Evolutionary conservation across 2,329 filamentous ascomycete species (phyloP).

Genomic region (Colletotrichum sp.): DNA sequence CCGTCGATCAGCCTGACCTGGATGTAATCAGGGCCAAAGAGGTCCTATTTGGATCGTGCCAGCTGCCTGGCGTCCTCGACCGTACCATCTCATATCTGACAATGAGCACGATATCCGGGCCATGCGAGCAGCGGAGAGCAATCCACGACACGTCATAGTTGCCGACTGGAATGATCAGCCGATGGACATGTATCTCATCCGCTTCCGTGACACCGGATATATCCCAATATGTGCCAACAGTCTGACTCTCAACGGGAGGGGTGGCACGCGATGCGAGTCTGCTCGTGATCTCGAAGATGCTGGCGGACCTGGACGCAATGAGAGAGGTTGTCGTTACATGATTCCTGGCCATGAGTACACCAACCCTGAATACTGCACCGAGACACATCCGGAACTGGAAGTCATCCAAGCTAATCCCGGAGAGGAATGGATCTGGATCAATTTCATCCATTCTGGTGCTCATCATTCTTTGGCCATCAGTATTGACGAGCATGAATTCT

Average conservation of each 20-base stretch:
- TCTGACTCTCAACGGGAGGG: not conserved
- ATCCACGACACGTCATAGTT: not conserved
- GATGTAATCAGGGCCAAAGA: not conserved
- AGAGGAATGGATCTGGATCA: slow-evolving; percentile 3
- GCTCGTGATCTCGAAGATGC: not conserved
- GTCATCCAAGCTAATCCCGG: not conserved
- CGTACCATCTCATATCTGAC: not conserved
- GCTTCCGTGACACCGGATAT: slow-evolving; percentile 6
- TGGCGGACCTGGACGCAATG: not conserved
- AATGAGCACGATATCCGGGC: not conserved
- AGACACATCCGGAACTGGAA: not conserved
- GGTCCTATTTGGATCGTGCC: not conserved
- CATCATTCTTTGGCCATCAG: slow-evolving; percentile 32
- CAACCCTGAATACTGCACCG: not conserved
- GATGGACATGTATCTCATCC: slow-evolving; percentile 8
- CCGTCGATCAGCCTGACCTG: too few species aligned
- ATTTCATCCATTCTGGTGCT: not conserved
- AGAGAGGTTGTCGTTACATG: not conserved
- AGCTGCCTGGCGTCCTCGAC: not conserved
- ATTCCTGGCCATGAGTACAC: not conserved
- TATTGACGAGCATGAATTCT: slow-evolving; percentile 59
- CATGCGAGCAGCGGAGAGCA: not conserved
- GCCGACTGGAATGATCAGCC: slow-evolving; percentile 12
- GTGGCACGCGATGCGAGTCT: not conserved
- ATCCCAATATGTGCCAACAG: slow-evolving; percentile 12